A percentile compares a stretch with the other conserved stretches of the same genome.
phyloP scores from a whole-genome alignment of 1,139 yeast species.

The Sugiyamaella paludigena region DNA sequence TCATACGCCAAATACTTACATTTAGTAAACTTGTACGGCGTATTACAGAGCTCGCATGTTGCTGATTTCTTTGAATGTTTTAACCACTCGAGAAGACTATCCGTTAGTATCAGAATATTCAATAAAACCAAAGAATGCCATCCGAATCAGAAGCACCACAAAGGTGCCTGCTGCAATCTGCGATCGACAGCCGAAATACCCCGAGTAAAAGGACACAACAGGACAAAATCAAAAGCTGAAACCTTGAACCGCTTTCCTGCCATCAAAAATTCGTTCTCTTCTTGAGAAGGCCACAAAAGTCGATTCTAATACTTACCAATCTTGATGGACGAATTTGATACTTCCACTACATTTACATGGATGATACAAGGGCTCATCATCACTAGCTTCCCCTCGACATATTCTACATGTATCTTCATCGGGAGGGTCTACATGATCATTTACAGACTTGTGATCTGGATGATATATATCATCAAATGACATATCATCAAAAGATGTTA shows the following conservation, averaged over 20 bases:
- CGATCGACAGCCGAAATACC: too few species aligned
- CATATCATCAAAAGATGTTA: not conserved
- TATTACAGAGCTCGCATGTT: slow-evolving; percentile 86
- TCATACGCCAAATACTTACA: slow-evolving; percentile 5
- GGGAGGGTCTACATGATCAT: slow-evolving; percentile 7
- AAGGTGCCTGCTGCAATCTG: too few species aligned
- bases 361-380: slow-evolving; percentile 74
- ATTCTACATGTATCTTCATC: slow-evolving; percentile 68
- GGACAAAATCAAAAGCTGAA: too few species aligned
- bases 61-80: slow-evolving; percentile 58
- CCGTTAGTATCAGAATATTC: not conserved
- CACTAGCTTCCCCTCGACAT: slow-evolving; percentile 88
- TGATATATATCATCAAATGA: not conserved
- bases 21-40: slow-evolving; percentile 69
- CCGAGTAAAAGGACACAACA: too few species aligned
- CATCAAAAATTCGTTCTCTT: not conserved
- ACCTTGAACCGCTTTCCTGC: not conserved
- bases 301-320: slow-evolving; percentile 46
- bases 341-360: slow-evolving; percentile 96
- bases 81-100: slow-evolving; percentile 75
- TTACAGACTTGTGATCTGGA: slow-evolving; percentile 5
- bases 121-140: too few species aligned
- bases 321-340: slow-evolving; percentile 89
- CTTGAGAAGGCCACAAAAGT: not conserved
- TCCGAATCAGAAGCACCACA: too few species aligned